Evolutionary conservation across 2,329 filamentous ascomycete species (phyloP).

Genomic region (Colletotrichum sp.): DNA sequence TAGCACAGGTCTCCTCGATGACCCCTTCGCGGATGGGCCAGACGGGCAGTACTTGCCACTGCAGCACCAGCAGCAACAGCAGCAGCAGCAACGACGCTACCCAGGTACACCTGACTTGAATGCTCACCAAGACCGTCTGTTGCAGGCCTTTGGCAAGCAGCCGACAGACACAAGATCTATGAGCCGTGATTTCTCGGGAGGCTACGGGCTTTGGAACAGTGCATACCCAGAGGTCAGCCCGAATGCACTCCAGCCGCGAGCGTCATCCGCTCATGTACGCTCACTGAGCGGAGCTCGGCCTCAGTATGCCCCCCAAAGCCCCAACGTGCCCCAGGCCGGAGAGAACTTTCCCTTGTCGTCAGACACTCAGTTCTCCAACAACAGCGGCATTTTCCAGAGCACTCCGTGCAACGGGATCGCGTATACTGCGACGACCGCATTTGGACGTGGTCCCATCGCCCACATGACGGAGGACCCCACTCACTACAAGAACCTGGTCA

Average conservation of each 20-base stretch:
- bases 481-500: slow-evolving; percentile 23
- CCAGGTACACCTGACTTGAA: slow-evolving; percentile 1
- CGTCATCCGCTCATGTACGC: slow-evolving; percentile 1
- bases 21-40: slow-evolving; percentile 29
- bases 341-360: slow-evolving; percentile 28
- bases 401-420: slow-evolving; percentile 39
- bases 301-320: slow-evolving; percentile 6
- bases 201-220: slow-evolving; percentile 3
- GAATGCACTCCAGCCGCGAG: slow-evolving; percentile 3
- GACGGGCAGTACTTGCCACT: neutral
- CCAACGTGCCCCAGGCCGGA: slow-evolving; percentile 23
- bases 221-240: slow-evolving; percentile 1
- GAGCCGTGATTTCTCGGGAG: slow-evolving; percentile 16
- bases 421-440: slow-evolving; percentile 18
- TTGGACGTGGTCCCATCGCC: slow-evolving; percentile 11
- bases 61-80: neutral
- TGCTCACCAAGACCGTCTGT: slow-evolving; percentile 37
- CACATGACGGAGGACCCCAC: slow-evolving; percentile 19
- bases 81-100: neutral
- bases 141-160: slow-evolving; percentile 36
- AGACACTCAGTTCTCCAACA: slow-evolving; percentile 47
- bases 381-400: slow-evolving; percentile 56
- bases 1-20: slow-evolving; percentile 27
- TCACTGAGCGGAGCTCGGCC: slow-evolving; percentile 20
- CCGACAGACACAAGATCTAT: slow-evolving; percentile 3